Base-by-base conservation (phyloP, 129 eudicot species). In the Silybum marianum region DNA sequence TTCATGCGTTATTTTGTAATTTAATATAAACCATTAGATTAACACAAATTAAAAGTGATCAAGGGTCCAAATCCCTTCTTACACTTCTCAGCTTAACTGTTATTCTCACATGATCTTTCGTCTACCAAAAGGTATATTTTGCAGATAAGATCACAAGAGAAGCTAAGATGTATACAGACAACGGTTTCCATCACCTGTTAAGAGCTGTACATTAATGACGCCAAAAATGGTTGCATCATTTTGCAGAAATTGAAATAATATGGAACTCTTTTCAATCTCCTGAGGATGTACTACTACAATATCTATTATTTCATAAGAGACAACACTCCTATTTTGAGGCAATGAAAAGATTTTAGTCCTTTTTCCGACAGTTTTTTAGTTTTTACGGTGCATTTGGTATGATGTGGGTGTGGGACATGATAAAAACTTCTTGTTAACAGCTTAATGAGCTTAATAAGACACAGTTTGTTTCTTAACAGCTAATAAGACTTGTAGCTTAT, bases 111-210 rank as follows among this genome's bases (percentile, higher is more conserved):
- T 7, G 42, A 7, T 38, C 1, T 1, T 14, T 48, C 21, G 22
- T 36, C 19, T 38, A 70, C 36, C 71, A 34, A 66, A 73, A 44
- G 10, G 21, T 69, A 48, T 11, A 69, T 24, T 69, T 72, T 74
- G 58, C 85, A 74, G 58, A 67, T 67, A 32, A 23, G 23, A 14
- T 69, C 71, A 76, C 85, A 34, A 75, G 70, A 73, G 79, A 21
- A 21, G 69, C 66, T 48, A 44, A 58, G 66, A 58, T 58, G 66
- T 58, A 58, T 58, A 58, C 10, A 58, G 18, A 22, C 26, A 21
- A 23, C 5, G 69, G 69, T 22, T 22, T 9, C 69, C 26, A 5
- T 32, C 24, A 21, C 14, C 69, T 9, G 30, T 65, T 16, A 66
- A 68, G 16, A 68, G 16, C 26, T 14, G 69, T 75, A 72, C 60